Evolutionary conservation across 2,329 filamentous ascomycete genomes (phyloP).

Genomic region (Aspergillus phoenicis): DNA sequence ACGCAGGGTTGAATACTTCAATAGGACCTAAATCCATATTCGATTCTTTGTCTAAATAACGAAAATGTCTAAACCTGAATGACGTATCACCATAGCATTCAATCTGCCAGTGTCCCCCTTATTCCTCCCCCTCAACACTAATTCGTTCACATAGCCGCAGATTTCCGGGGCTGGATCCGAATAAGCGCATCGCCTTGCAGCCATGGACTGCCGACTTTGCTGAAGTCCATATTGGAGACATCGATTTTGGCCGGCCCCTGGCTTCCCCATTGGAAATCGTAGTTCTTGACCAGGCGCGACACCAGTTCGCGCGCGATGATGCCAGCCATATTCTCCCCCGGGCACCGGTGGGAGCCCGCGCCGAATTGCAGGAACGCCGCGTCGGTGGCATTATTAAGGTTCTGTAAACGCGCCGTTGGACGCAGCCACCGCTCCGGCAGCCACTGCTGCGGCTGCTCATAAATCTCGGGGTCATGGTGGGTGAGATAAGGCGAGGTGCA

Average conservation of each 20-base stretch:
- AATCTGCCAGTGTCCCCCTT: background rate
- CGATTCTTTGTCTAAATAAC: no score
- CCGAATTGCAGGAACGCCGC: constrained; percentile 2
- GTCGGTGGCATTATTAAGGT: background rate
- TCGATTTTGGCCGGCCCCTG: background rate
- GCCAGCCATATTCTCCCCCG: constrained; percentile 5
- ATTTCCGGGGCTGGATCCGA: background rate
- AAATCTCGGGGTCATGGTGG: constrained; percentile 2
- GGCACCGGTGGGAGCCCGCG: background rate
- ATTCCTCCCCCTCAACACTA: background rate
- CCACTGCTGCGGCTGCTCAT: background rate
- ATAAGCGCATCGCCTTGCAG: constrained; percentile 5
- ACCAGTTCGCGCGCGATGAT: constrained; percentile 1
- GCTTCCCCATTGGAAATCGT: background rate
- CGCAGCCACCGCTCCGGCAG: background rate
- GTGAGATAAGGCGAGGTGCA: constrained; percentile 6
- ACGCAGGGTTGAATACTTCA: no score
- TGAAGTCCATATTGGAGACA: background rate
- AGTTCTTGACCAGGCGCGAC: background rate
- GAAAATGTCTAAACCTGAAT: no score
- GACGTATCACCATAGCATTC: background rate
- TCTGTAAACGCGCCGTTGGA: background rate
- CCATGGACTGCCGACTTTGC: constrained; percentile 11
- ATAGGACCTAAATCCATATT: no score
- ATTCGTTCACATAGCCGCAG: background rate